These are phyloP conservation scores for Mariannaea elegans DNA, from an alignment of 2,329 filamentous ascomycete genomes.

Conservation along the genomic window DNA sequence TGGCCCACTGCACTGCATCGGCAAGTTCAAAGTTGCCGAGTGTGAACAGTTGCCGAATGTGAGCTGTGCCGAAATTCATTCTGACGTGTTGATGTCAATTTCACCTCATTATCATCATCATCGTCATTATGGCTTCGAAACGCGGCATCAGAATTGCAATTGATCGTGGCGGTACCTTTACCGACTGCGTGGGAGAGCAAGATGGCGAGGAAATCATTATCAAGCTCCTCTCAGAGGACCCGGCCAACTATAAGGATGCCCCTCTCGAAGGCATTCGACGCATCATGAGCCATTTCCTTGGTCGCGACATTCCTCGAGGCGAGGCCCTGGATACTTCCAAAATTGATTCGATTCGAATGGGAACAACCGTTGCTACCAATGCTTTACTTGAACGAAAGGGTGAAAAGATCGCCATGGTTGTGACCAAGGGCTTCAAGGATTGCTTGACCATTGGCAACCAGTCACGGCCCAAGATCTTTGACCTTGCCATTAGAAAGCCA, in stretches of 20 bases:
- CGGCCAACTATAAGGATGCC: conserved; percentile 88
- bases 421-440: conserved; percentile 88
- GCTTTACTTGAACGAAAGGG: conserved; percentile 90
- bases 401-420: conserved; percentile 85
- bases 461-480: conserved; percentile 88
- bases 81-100: not conserved
- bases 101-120: conserved; percentile 9
- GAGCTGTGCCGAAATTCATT: not conserved
- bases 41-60: not conserved
- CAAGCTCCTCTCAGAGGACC: conserved; percentile 90
- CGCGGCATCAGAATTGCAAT: conserved; percentile 80
- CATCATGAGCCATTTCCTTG: conserved; percentile 80
- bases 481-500: conserved; percentile 85
- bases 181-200: conserved; percentile 89
- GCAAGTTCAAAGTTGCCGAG: not conserved
- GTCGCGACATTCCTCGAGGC: conserved; percentile 80
- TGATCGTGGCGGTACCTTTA: conserved; percentile 87
- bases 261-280: conserved; percentile 91
- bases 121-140: conserved; percentile 48
- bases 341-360: conserved; percentile 95
- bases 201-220: conserved; percentile 81
- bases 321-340: conserved; percentile 80
- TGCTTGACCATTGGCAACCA: conserved; percentile 92
- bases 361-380: conserved; percentile 94
- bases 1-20: conserved; percentile 15